These are phyloP conservation scores for Diaporthe citrichinensis DNA, from an alignment of 2,329 filamentous ascomycete species.

Conservation along the genomic window DNA sequence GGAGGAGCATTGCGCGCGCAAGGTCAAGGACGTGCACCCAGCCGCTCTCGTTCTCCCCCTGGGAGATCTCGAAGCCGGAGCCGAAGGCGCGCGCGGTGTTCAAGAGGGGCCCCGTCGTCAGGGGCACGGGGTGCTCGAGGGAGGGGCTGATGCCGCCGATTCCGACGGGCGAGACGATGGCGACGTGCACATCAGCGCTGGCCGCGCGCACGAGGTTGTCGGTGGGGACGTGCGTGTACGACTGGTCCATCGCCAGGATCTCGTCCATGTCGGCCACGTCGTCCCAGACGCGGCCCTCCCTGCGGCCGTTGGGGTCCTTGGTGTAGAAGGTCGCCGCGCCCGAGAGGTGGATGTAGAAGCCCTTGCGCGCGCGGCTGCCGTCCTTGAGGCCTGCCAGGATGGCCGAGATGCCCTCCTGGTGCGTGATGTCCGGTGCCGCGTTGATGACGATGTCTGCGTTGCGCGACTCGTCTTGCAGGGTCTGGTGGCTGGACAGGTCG, in stretches of 20 bases:
- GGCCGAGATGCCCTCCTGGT: constrained; percentile 39
- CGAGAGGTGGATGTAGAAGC: constrained; percentile 43
- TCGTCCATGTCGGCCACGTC: constrained; percentile 42
- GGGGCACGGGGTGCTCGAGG: constrained; percentile 28
- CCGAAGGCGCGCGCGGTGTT: constrained; percentile 36
- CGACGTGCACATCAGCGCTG: constrained; percentile 38
- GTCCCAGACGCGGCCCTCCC: constrained; percentile 40
- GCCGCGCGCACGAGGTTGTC: constrained; percentile 40
- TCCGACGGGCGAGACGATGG: constrained; percentile 40
- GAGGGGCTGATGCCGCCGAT: constrained; percentile 37
- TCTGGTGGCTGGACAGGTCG: constrained; percentile 26
- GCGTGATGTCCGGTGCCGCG: constrained; percentile 40
- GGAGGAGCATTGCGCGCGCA: constrained; percentile 38
- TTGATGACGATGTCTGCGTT: constrained; percentile 43
- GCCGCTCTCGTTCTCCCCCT: constrained; percentile 39
- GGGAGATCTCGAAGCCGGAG: constrained; percentile 39
- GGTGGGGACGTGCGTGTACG: constrained; percentile 39
- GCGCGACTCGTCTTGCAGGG: constrained; percentile 16
- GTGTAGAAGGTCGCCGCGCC: constrained; percentile 42
- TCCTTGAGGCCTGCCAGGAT: constrained; percentile 36
- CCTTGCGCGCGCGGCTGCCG: constrained; percentile 17
- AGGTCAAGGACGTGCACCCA: constrained; percentile 42
- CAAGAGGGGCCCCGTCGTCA: constrained; percentile 27
- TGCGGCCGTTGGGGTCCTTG: constrained; percentile 34
- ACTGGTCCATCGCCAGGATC: constrained; percentile 33